phyloP scores from a whole-genome alignment of 164 flowering plant species.

The Tetracentron sinense region DNA sequence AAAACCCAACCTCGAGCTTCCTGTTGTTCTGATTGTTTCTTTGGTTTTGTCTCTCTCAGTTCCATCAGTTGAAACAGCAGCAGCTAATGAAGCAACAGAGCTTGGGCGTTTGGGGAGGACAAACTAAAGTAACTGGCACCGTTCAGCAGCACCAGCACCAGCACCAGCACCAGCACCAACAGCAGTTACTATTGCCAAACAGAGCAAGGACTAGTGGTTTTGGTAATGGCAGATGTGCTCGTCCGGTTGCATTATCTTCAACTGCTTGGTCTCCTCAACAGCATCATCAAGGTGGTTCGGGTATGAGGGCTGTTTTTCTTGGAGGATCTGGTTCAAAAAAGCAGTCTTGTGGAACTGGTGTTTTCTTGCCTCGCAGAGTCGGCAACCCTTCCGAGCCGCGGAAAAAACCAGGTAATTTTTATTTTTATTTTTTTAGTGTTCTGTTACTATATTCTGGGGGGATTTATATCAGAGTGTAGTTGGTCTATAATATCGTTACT shows the following conservation, averaged over 20 bases:
- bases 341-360: conserved; percentile 57
- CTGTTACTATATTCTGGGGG: no score
- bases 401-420: conserved; percentile 46
- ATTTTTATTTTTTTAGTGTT: neutral
- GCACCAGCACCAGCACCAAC: no score
- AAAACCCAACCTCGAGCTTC: neutral
- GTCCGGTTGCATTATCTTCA: conserved; percentile 37
- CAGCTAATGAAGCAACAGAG: conserved; percentile 32
- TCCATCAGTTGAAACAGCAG: conserved; percentile 45
- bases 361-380: conserved; percentile 54
- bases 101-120: conserved; percentile 26
- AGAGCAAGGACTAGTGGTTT: conserved; percentile 13
- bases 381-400: conserved; percentile 32
- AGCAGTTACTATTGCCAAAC: conserved; percentile 3
- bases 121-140: conserved; percentile 6
- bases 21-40: neutral
- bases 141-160: conserved; percentile 16
- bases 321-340: conserved; percentile 37
- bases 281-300: conserved; percentile 28
- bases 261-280: conserved; percentile 32
- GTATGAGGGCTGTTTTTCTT: conserved; percentile 54
- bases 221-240: conserved; percentile 5
- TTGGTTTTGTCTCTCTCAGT: conserved; percentile 24
- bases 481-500: no score
- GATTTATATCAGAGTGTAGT: no score